phyloP scores from a whole-genome alignment of 371 early-diverging fungal genomes.

The Mortierella sp. region DNA sequence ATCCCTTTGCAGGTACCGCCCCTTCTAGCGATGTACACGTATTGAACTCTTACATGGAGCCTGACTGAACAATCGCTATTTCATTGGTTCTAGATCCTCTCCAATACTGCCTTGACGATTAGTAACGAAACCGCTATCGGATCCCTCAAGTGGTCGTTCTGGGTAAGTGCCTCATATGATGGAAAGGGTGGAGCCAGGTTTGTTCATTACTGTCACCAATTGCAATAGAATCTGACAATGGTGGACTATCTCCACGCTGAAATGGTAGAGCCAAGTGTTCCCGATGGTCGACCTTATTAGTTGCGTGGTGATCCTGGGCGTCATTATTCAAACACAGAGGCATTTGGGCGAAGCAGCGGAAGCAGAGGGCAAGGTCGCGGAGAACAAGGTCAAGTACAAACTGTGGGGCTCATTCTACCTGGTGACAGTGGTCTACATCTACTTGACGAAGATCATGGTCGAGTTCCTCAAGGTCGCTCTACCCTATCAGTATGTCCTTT shows the following conservation, averaged over 20 bases:
- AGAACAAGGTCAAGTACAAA: constrained; percentile 62
- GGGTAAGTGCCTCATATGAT: no score
- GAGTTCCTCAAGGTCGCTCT: constrained; percentile 60
- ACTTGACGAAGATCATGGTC: constrained; percentile 64
- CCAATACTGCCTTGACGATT: constrained; percentile 63
- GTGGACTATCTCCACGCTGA: neutral
- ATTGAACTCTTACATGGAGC: neutral
- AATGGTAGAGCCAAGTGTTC: constrained; percentile 56
- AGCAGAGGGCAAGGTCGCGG: constrained; percentile 65
- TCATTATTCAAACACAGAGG: constrained; percentile 65
- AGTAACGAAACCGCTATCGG: constrained; percentile 64
- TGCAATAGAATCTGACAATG: neutral
- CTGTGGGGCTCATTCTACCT: constrained; percentile 69
- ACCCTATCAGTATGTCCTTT: constrained; percentile 63
- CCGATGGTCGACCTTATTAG: constrained; percentile 64
- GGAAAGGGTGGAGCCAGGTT: no score
- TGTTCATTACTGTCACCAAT: no score
- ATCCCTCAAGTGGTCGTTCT: constrained; percentile 62
- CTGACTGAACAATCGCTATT: no score
- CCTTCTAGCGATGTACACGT: neutral
- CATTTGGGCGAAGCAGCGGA: constrained; percentile 59
- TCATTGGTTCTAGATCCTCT: constrained; percentile 57
- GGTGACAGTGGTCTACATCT: constrained; percentile 65
- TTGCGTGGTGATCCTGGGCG: constrained; percentile 62
- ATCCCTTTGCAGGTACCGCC: constrained; percentile 61